A percentile compares a stretch with the other conserved stretches of the same genome.
Evolutionary conservation across 2,329 filamentous ascomycete genomes (phyloP).

Genomic region (Helotiales sp.): DNA sequence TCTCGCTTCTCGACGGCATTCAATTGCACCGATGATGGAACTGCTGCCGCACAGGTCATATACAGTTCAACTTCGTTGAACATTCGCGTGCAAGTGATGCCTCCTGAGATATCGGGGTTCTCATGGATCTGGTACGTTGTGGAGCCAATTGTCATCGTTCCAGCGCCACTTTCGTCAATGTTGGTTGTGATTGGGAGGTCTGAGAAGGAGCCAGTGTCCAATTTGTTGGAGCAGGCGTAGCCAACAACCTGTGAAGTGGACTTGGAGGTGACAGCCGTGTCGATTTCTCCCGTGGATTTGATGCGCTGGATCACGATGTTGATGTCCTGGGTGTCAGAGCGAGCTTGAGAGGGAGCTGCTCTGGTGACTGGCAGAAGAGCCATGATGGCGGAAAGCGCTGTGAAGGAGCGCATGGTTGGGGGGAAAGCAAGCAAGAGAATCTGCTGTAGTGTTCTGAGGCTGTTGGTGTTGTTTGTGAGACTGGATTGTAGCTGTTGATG

Average conservation of each 20-base stretch:
- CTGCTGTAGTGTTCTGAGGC: too few relatives aligned
- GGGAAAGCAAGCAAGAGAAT: too few relatives aligned
- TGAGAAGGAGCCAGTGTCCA: not conserved
- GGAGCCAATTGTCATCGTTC: not conserved
- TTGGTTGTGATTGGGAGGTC: not conserved
- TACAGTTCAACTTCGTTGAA: not conserved
- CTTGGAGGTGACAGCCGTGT: not conserved
- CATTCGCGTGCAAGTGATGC: not conserved
- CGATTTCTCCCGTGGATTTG: not conserved
- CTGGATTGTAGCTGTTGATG: not conserved
- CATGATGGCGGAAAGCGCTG: not conserved
- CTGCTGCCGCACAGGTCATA: not conserved
- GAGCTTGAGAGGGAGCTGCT: not conserved
- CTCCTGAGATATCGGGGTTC: not conserved
- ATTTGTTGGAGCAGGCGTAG: not conserved
- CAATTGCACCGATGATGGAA: not conserved
- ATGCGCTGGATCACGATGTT: not conserved
- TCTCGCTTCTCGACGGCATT: not conserved
- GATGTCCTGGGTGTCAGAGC: not conserved
- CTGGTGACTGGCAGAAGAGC: not conserved
- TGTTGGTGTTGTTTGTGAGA: too few relatives aligned
- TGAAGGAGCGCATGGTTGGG: not conserved
- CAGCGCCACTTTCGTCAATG: not conserved
- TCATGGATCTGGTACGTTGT: not conserved
- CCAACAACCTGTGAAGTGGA: not conserved